Percentiles rank a stretch among this genome's conserved stretches.
Conservation (phyloP, 1,139 yeast species). For the Magnusiomyces suaveolens region DNA sequence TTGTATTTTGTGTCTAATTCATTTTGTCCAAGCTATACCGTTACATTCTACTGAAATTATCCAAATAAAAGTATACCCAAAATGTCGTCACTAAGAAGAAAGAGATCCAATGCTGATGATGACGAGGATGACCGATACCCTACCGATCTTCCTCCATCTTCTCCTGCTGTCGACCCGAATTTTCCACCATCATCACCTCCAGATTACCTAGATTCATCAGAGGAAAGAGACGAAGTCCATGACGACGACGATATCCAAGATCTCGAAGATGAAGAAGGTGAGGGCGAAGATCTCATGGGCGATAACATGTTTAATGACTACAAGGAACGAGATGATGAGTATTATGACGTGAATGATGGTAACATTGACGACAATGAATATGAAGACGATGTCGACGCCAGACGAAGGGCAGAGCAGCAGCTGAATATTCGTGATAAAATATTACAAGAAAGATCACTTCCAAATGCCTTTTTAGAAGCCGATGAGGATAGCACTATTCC, state of each 20-base stretch:
- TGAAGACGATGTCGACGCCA: slow-evolving; percentile 60
- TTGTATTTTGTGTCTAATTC: too few relatives aligned
- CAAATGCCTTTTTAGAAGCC: slow-evolving; percentile 57
- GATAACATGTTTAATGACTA: slow-evolving; percentile 82
- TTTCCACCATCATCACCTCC: slow-evolving; percentile 44
- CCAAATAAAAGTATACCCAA: too few relatives aligned
- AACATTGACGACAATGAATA: slow-evolving; percentile 64
- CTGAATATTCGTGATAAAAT: slow-evolving; percentile 70
- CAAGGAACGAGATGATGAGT: slow-evolving; percentile 56
- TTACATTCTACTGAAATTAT: too few relatives aligned
- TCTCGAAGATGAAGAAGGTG: slow-evolving; percentile 71
- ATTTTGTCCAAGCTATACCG: too few relatives aligned
- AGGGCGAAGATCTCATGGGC: slow-evolving; percentile 74
- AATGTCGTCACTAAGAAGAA: slow-evolving; percentile 18
- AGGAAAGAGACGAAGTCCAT: slow-evolving; percentile 41
- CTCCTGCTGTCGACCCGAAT: slow-evolving; percentile 16
- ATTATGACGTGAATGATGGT: slow-evolving; percentile 57
- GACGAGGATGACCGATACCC: slow-evolving; percentile 12
- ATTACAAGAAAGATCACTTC: slow-evolving; percentile 34
- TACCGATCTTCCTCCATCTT: slow-evolving; percentile 16
- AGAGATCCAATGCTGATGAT: slow-evolving; percentile 18
- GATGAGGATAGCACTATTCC: slow-evolving; percentile 50
- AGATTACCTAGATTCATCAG: slow-evolving; percentile 37
- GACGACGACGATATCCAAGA: slow-evolving; percentile 68
- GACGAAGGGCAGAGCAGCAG: slow-evolving; percentile 73